A percentile compares a stretch with the other conserved stretches of the same genome.
These are phyloP conservation scores for Colletotrichum spinosum DNA, from an alignment of 2,329 filamentous ascomycete genomes.

Conservation along the genomic window DNA sequence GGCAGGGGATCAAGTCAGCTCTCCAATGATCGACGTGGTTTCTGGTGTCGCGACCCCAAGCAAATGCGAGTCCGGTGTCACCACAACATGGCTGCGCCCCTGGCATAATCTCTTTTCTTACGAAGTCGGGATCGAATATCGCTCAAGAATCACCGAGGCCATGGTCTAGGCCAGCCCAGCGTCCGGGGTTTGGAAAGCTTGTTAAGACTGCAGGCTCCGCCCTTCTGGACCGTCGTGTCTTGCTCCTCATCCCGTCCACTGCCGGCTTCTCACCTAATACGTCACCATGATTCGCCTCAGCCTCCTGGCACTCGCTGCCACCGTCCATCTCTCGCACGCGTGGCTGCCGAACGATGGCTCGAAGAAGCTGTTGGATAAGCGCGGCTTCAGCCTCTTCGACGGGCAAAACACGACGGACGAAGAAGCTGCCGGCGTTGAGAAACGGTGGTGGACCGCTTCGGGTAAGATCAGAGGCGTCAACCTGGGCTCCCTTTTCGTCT, in stretches of 20 bases:
- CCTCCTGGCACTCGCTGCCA: constrained; percentile 24
- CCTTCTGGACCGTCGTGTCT: neutral
- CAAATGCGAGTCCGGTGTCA: constrained; percentile 1
- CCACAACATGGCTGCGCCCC: constrained; percentile 19
- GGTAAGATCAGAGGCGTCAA: constrained; percentile 67
- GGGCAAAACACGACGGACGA: constrained; percentile 24
- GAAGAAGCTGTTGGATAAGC: constrained; percentile 31
- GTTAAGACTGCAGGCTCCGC: constrained; percentile 18
- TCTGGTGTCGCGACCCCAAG: constrained; percentile 21
- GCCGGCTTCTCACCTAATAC: neutral
- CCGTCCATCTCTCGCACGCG: constrained; percentile 9
- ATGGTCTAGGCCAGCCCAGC: neutral
- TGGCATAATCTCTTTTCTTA: constrained; percentile 22
- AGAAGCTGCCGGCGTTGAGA: constrained; percentile 7
- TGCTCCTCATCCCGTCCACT: neutral
- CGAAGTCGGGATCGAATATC: neutral
- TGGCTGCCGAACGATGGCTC: constrained; percentile 29
- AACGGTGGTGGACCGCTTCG: constrained; percentile 35
- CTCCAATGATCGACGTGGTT: constrained; percentile 11
- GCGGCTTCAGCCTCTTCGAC: constrained; percentile 34
- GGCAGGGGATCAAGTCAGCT: neutral
- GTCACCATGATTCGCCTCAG: constrained; percentile 28
- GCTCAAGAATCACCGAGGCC: constrained; percentile 2
- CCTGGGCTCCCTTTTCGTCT: constrained; percentile 62
- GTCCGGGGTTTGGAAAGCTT: constrained; percentile 8